These are phyloP conservation scores for Trichoderma atroviride DNA, from an alignment of 2,329 filamentous ascomycete species.

Conservation along the genomic window DNA sequence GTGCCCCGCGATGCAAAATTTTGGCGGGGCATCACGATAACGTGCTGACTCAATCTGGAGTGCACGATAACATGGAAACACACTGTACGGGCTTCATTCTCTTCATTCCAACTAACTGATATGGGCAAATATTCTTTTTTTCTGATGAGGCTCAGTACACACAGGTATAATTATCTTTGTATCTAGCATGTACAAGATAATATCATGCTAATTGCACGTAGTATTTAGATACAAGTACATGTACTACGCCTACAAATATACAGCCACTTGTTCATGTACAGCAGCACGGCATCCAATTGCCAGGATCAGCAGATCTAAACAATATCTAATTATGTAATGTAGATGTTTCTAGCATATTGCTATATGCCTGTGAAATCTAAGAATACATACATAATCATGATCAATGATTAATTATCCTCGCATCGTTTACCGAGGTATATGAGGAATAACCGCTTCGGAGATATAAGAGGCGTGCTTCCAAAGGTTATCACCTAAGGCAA, in stretches of 20 bases:
- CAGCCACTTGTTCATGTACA: too few relatives aligned
- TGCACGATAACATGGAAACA: neutral
- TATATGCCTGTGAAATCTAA: neutral
- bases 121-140: neutral
- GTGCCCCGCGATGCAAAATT: slow-evolving; percentile 31
- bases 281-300: neutral
- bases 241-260: neutral
- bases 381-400: neutral
- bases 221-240: neutral
- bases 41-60: slow-evolving; percentile 4
- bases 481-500: neutral
- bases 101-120: neutral
- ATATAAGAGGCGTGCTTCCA: neutral
- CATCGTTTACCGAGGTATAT: neutral
- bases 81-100: neutral
- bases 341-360: neutral
- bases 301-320: neutral
- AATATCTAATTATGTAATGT: neutral
- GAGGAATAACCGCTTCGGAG: neutral
- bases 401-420: neutral
- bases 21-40: slow-evolving; percentile 31
- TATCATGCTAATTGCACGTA: neutral
- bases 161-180: neutral
- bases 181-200: neutral
- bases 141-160: neutral